Evolutionary conservation across 805 yeast species (phyloP).

Genomic region (Soucietia sequanensis): DNA sequence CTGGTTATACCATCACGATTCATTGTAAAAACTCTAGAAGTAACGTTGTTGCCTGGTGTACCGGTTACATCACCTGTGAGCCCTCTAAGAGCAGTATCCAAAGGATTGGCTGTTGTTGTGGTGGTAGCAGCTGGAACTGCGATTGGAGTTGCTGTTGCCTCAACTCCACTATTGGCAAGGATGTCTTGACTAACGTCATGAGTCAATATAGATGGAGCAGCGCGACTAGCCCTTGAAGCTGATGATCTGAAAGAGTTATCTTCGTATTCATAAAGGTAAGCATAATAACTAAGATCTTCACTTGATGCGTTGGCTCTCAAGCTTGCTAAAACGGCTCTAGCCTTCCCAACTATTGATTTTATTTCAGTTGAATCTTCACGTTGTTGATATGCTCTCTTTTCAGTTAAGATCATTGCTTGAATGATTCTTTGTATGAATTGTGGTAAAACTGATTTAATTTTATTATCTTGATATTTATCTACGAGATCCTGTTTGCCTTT

Average conservation of each 20-base stretch:
- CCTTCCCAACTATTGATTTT: conserved; percentile 19
- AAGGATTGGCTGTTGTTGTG: conserved; percentile 8
- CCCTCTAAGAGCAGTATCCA: conserved; percentile 5
- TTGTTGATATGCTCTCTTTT: conserved; percentile 38
- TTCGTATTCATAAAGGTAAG: conserved; percentile 23
- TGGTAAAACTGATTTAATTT: conserved; percentile 27
- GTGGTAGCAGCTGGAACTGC: conserved; percentile 9
- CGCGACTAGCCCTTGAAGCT: conserved; percentile 28
- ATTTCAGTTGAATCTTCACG: conserved; percentile 24
- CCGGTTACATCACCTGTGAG: conserved; percentile 2
- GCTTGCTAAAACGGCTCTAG: conserved; percentile 24
- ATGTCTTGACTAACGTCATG: conserved; percentile 39
- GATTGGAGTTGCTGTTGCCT: conserved; percentile 18
- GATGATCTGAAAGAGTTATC: conserved; percentile 21
- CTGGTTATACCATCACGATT: background rate
- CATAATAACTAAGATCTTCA: conserved; percentile 25
- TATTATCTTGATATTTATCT: conserved; percentile 20
- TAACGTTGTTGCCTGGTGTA: background rate
- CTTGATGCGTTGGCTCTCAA: conserved; percentile 21
- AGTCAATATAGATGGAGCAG: conserved; percentile 35
- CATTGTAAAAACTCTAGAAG: background rate
- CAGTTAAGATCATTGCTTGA: conserved; percentile 33
- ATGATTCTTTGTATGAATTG: conserved; percentile 37
- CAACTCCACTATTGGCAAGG: conserved; percentile 25
- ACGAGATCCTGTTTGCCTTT: conserved; percentile 10